Evolutionary conservation across 331 rosid species (phyloP), one percentile per base, ranked within the genome.

Genomic region (Pyracantha coccinea): DNA sequence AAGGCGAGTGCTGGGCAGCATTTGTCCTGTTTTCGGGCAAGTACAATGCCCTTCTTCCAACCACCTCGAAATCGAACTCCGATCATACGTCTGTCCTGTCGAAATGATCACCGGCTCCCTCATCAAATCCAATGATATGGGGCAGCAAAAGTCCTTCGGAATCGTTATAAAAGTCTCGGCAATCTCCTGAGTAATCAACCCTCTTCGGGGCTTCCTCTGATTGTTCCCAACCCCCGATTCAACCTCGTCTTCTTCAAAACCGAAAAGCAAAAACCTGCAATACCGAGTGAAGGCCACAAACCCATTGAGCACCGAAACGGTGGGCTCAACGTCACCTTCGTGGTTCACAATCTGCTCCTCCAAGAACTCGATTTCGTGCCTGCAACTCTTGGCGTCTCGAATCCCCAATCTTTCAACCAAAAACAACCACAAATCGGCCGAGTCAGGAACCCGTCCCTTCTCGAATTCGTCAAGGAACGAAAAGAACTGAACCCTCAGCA

Each of bases 261-360:
- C 95, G 41, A 91, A 91, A 3, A 93, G 84, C 83, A 91, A 78
- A 80, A 93, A 93, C 79, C 97, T 93, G 73, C 92, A 87, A 63
- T 89, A 93, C 79, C 98, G 69, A 0, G 95, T 91, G 68, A 93
- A 74, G 0, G 98, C 97, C 77, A 91, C 93, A 66, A 93, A 90
- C 47, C 98, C 97, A 60, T 89, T 90, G 17, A 93, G 90, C 71
- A 90, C 93, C 1, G 97, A 80, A 68, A 83, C 84, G 0, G 92
- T 83, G 0, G 97, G 98, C 78, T 93, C 98, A 65, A 89, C 71
- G 54, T 93, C 97, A 10, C 96, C 98, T 41, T 93, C 96, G 14
- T 91, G 92, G 67, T 91, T 91, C 35, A 90, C 90, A 85, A 94
- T 94, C 86, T 90, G 98, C 83, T 94, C 98, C 79, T 91, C 98